Base-by-base conservation (phyloP, 1,139 yeast species). In the Keqinozyma sinolaborantium region DNA sequence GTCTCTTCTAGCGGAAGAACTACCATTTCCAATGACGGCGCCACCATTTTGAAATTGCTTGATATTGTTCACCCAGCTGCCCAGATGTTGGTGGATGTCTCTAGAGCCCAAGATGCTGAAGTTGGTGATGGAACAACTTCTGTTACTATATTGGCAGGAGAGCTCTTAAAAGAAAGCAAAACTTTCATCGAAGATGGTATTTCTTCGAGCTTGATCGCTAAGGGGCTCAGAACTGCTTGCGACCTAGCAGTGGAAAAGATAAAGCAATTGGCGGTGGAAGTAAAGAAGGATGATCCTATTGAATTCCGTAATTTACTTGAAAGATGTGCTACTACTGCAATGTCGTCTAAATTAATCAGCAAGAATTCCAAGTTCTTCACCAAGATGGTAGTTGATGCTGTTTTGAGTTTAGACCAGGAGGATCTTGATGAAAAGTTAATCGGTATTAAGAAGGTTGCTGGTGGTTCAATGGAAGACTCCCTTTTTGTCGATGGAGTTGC, bases 41-140 rank as follows among this genome's bases (percentile, higher is more conserved):
- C 98, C 31, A 94, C 99, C 2, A 92, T 92, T 47, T 70, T 92
- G 58, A 87, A 84, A 57, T 71, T 90, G 40, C 68, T 92, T 47
- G 98, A 94, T 53, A 95, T 94, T 37, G 97, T 94, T 16, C 99
- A 92, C 55, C 98, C 99, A 5, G 98, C 98, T 11, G 98, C 98
- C 9, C 84, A 85, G 56, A 83, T 92, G 57, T 67, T 92, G 45
- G 98, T 92, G 32, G 99, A 92, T 57, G 86, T 92, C 38, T 86
- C 97, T 10, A 77, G 96, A 52, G 82, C 97, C 1, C 99, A 92
- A 63, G 99, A 92, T 60, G 96, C 97, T 14, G 99, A 92, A 61
- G 97, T 92, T 36, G 99, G 99, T 41, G 99, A 92, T 59, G 99
- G 99, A 45, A 92, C 99, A 25, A 92, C 98, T 0, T 82, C 96